Evolutionary conservation across 83 land plant species (phyloP).

Genomic region (Picea abies): DNA sequence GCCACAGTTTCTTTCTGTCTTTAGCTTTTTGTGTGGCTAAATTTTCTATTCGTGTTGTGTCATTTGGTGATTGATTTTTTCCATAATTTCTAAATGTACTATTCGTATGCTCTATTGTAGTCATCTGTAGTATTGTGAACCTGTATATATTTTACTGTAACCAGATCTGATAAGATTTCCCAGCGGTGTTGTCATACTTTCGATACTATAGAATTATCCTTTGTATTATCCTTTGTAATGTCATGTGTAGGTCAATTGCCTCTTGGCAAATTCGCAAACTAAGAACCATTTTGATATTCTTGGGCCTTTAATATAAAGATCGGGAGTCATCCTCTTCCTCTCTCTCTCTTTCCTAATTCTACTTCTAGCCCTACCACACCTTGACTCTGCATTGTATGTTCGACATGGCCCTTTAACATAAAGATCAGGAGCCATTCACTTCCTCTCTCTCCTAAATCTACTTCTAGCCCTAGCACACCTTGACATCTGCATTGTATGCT

Average conservation of each 20-base stretch:
- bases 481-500: too few species aligned
- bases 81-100: neutral
- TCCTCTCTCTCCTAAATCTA: too few species aligned
- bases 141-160: neutral
- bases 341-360: too few species aligned
- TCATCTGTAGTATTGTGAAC: neutral
- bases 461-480: too few species aligned
- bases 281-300: neutral
- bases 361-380: too few species aligned
- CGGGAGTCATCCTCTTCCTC: too few species aligned
- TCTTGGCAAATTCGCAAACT: neutral
- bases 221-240: neutral
- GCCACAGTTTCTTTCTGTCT: neutral
- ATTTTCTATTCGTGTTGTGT: slow-evolving; percentile 5
- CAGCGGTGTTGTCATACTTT: neutral
- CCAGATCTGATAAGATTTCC: too few species aligned
- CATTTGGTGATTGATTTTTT: neutral
- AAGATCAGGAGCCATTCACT: too few species aligned
- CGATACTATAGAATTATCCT: neutral
- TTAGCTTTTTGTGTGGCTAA: neutral
- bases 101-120: neutral
- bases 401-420: too few species aligned
- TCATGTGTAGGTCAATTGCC: neutral
- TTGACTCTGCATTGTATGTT: too few species aligned
- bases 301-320: neutral